Evolutionary conservation across 352 stramenopile species (phyloP), one percentile per base, ranked within the genome.

Genomic region (Globisporangium cederbergense): DNA sequence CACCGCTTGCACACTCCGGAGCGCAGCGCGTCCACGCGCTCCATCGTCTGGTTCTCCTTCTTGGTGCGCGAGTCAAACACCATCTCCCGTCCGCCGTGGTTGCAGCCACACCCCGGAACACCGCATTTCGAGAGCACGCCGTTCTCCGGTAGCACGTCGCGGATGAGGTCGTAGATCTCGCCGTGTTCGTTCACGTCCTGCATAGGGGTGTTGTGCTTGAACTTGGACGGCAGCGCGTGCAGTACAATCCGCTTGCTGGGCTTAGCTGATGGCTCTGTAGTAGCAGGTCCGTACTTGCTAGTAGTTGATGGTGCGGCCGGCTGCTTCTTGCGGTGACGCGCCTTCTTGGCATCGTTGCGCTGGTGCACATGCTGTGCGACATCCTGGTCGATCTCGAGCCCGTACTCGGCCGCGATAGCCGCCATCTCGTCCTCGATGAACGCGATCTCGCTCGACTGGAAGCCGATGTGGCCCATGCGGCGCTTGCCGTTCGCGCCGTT

Each of bases 391-490:
- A 94, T 71, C 18, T 82, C 59, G 32, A 94, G 81, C 4, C 85
- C 85, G 66, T 92, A 94, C 74, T 94, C 85, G 56, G 76, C 75
- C 14, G 85, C 85, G 20, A 92, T 73, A 50, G 85, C 83, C 1
- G 79, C 83, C 78, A 94, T 94, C 63, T 94, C 85, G 51, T 94
- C 85, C 60, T 94, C 85, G 47, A 94, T 94, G 73, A 90, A 94
- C 60, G 83, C 85, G 64, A 94, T 90, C 62, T 94, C 83, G 59
- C 63, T 72, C 18, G 75, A 67, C 66, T 91, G 78, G 69, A 94
- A 90, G 60, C 83, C 83, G 58, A 92, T 68, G 71, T 84, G 77
- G 22, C 82, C 83, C 11, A 79, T 78, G 71, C 90, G 90, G 66
- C 86, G 83, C 78, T 93, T 93, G 36, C 72, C 58, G 13, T 13